Conservation (phyloP, 1,139 yeast genomes). For the Pichia norvegensis region DNA sequence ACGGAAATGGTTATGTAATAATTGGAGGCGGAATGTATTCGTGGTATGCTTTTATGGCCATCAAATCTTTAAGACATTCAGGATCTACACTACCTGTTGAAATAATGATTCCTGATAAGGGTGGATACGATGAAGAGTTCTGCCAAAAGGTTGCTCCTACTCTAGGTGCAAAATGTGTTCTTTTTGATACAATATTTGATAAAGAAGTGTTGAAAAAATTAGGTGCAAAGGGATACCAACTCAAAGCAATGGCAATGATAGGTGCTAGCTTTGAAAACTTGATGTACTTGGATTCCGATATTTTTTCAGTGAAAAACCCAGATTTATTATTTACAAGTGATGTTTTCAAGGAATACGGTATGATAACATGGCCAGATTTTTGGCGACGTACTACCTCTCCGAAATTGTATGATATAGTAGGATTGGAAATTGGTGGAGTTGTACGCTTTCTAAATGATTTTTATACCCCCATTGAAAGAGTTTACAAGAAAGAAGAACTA, state of each 20-base stretch:
- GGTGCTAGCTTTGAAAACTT: constrained; percentile 53
- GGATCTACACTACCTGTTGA: constrained; percentile 55
- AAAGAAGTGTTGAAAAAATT: constrained; percentile 14
- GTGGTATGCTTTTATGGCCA: constrained; percentile 44
- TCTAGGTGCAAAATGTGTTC: constrained; percentile 39
- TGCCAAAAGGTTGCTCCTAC: constrained; percentile 40
- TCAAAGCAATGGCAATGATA: constrained; percentile 53
- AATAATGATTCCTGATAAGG: constrained; percentile 44
- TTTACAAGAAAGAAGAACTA: constrained; percentile 6
- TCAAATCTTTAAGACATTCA: constrained; percentile 41
- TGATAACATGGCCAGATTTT: constrained; percentile 62
- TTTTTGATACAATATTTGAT: constrained; percentile 22
- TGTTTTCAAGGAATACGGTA: constrained; percentile 31
- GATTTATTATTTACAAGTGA: constrained; percentile 41
- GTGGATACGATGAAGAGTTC: constrained; percentile 39
- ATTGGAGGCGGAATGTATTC: constrained; percentile 55
- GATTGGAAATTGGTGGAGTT: constrained; percentile 30
- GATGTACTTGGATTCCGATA: constrained; percentile 59
- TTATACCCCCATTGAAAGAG: constrained; percentile 13
- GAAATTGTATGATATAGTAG: constrained; percentile 46
- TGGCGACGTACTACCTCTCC: constrained; percentile 64
- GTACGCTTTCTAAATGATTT: constrained; percentile 26
- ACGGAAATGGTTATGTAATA: constrained; percentile 52
- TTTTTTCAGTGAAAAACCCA: constrained; percentile 50
- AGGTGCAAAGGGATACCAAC: constrained; percentile 48